Evolutionary conservation across 2,329 filamentous ascomycete species (phyloP), one percentile per base, ranked within the genome.

Genomic region (Torrubiella hemipterigena): DNA sequence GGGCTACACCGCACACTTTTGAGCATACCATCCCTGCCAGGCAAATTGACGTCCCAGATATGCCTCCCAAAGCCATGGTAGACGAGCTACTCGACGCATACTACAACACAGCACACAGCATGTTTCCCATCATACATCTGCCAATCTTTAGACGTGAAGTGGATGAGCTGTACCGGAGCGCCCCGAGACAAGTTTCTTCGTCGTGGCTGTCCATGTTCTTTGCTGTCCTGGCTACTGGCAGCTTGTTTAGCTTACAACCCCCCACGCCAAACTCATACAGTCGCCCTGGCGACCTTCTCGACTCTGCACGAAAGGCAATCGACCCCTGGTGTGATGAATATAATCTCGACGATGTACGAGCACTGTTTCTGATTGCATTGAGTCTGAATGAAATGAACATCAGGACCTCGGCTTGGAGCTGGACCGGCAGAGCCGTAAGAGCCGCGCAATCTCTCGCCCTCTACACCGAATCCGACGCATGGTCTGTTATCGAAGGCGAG

Each of bases 71-170:
- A 40, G 61, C 73, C 17, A 55, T 76, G 15, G 75, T 77, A 17
- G 84, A 93, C 39, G 73, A 72, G 41, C 63, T 95, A 3, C 57
- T 95, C 19, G 67, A 72, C 20, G 69, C 79, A 22, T 98, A 93
- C 53, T 80, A 82, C 44, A 65, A 69, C 23, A 80, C 79, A 6
- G 65, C 84, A 16, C 89, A 96, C 50, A 70, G 76, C 19, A 78
- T 83, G 52, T 79, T 87, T 42, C 91, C 91, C 1, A 76, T 94
- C 26, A 48, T 96, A 8, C 84, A 96, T 52, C 93, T 87, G 81
- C 82, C 84, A 3, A 81, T 72, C 0, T 93, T 96, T 45, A 67
- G 79, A 44, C 66, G 71, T 29, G 72, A 81, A 31, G 81, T 89
- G 38, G 83, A 93, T 34, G 67, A 74, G 7, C 63, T 93, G 6